Conservation (phyloP, 768 basidiomycete species). For the Podaxis sp. region DNA sequence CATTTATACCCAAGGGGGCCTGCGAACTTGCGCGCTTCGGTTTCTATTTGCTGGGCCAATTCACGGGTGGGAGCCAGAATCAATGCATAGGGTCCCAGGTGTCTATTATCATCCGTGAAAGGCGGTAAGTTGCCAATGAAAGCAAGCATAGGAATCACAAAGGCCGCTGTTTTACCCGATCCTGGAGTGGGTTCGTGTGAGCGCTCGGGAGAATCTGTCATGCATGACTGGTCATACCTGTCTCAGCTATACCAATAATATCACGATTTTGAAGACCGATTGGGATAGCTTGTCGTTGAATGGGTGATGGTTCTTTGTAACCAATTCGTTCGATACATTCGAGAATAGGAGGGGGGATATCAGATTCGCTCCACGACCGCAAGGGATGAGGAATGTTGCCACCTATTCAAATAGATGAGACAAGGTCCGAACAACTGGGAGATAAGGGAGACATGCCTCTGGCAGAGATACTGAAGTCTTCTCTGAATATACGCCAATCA, state of each 20-base stretch:
- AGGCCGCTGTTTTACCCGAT: conserved; percentile 98
- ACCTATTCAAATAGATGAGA: conserved; percentile 39
- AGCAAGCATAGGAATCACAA: conserved; percentile 95
- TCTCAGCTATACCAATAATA: conserved; percentile 98
- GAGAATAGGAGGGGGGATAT: conserved; percentile 73
- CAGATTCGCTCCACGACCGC: conserved; percentile 87
- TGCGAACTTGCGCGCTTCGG: conserved; percentile 90
- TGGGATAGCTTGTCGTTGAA: conserved; percentile 98
- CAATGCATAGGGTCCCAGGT: conserved; percentile 89
- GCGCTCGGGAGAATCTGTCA: neutral
- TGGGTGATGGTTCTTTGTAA: conserved; percentile 95
- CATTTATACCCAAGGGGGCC: conserved; percentile 85
- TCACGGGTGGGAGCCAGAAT: conserved; percentile 98
- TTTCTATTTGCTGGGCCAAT: conserved; percentile 95
- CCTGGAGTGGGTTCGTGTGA: conserved; percentile 39
- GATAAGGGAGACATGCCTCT: conserved; percentile 50
- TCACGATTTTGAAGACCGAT: conserved; percentile 96
- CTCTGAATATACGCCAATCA: conserved; percentile 98
- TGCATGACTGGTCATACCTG: conserved; percentile 51
- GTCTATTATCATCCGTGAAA: conserved; percentile 89
- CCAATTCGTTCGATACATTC: conserved; percentile 88
- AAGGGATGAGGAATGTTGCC: conserved; percentile 92
- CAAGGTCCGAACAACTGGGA: neutral
- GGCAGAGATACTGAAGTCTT: conserved; percentile 95
- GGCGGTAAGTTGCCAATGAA: conserved; percentile 87